A percentile compares a stretch with the other conserved stretches of the same genome.
Evolutionary conservation across 352 stramenopile species (phyloP).

Genomic region (Phytophthora constricta): DNA sequence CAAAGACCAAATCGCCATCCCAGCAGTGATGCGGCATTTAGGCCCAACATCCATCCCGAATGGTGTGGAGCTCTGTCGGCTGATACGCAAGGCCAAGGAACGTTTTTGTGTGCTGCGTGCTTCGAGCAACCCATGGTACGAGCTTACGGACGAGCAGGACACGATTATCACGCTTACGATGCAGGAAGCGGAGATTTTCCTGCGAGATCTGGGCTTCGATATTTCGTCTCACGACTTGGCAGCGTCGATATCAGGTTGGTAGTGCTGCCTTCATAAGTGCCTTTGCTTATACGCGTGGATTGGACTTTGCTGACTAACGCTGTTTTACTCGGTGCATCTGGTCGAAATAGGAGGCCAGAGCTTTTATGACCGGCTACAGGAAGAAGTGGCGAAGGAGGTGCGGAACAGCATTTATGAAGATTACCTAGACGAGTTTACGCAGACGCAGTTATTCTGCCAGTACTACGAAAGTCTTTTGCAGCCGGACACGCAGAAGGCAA

Average conservation of each 20-base stretch:
- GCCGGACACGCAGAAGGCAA: constrained; percentile 33
- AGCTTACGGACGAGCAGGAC: constrained; percentile 80
- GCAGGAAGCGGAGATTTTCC: constrained; percentile 75
- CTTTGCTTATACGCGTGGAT: too few relatives aligned
- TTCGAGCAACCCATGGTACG: constrained; percentile 72
- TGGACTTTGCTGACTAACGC: constrained; percentile 3
- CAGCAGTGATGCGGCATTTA: constrained; percentile 53
- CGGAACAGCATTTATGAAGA: constrained; percentile 74
- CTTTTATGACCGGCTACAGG: constrained; percentile 81
- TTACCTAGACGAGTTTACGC: constrained; percentile 83
- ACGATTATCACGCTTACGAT: constrained; percentile 78
- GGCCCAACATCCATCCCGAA: constrained; percentile 60
- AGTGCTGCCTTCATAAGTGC: not conserved
- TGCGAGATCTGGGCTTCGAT: constrained; percentile 73
- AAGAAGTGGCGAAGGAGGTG: constrained; percentile 73
- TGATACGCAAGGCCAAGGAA: constrained; percentile 63
- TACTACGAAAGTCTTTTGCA: constrained; percentile 83
- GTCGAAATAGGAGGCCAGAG: constrained; percentile 38
- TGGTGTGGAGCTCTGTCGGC: constrained; percentile 59
- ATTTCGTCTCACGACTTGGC: constrained; percentile 65
- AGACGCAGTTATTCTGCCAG: constrained; percentile 89
- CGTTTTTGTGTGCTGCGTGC: constrained; percentile 51
- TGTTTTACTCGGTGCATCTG: not conserved
- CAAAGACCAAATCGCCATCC: constrained; percentile 51
- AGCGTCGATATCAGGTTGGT: constrained; percentile 48